Conservation (phyloP, 768 basidiomycete genomes). For the Rhodotorula sphaerocarpa region DNA sequence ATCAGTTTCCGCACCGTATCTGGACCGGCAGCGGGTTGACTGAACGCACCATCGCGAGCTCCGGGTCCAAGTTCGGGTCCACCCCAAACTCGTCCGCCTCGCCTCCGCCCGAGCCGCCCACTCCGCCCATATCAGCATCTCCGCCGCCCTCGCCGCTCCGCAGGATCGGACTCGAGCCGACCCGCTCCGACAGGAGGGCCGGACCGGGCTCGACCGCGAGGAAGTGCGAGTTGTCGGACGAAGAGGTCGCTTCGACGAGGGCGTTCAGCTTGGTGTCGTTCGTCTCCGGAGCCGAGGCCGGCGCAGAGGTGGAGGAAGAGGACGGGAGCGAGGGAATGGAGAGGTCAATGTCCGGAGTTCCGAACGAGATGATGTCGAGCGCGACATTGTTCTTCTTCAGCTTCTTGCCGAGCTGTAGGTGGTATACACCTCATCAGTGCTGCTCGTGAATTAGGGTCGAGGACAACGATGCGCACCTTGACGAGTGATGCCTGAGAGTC, state of each 20-base stretch:
- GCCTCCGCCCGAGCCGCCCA: slow-evolving; percentile 49
- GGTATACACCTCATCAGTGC: neutral
- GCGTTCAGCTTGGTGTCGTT: slow-evolving; percentile 60
- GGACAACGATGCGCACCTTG: slow-evolving; percentile 16
- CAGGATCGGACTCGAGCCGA: slow-evolving; percentile 73
- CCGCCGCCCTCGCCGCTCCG: slow-evolving; percentile 59
- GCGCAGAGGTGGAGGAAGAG: slow-evolving; percentile 40
- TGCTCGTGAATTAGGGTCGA: too few species aligned
- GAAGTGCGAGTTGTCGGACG: slow-evolving; percentile 80
- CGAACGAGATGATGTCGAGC: slow-evolving; percentile 81
- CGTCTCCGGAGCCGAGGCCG: slow-evolving; percentile 46
- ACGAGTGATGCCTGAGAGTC: slow-evolving; percentile 59
- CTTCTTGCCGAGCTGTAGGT: slow-evolving; percentile 78
- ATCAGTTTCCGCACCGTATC: neutral
- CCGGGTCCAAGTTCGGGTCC: slow-evolving; percentile 90
- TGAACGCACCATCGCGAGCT: slow-evolving; percentile 74
- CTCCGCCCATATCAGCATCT: slow-evolving; percentile 43
- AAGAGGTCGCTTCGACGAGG: slow-evolving; percentile 74
- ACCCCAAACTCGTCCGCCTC: slow-evolving; percentile 77
- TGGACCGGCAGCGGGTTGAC: neutral
- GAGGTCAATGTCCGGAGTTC: slow-evolving; percentile 78
- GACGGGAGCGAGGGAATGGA: slow-evolving; percentile 83
- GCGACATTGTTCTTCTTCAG: slow-evolving; percentile 99
- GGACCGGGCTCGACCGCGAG: slow-evolving; percentile 68
- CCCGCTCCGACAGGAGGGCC: slow-evolving; percentile 62